A percentile compares a stretch with the other conserved stretches of the same genome.
Evolutionary conservation across 306 rosid genomes (phyloP).

Genomic region (Prunus campanulata): DNA sequence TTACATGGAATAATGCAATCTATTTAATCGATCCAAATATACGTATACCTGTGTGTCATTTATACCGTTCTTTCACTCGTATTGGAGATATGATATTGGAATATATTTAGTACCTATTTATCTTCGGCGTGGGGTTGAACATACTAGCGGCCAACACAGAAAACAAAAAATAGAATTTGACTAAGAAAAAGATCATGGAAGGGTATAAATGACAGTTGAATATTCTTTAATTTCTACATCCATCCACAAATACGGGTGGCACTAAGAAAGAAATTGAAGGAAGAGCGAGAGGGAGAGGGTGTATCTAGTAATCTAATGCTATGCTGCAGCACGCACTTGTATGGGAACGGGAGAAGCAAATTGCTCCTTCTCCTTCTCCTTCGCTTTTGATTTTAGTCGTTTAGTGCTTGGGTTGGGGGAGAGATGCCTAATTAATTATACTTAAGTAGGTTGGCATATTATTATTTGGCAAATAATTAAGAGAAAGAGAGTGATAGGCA

Average conservation of each 20-base stretch:
- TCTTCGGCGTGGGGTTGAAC: too few relatives aligned
- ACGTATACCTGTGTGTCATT: not conserved
- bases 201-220: too few relatives aligned
- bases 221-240: too few relatives aligned
- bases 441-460: not conserved
- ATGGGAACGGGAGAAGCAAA: constrained; percentile 7
- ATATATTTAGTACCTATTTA: too few relatives aligned
- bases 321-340: constrained; percentile 26
- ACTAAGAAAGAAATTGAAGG: too few relatives aligned
- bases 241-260: too few relatives aligned
- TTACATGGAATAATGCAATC: not conserved
- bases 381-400: constrained; percentile 18
- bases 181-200: too few relatives aligned
- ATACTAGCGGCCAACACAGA: not conserved
- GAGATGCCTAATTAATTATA: constrained; percentile 7
- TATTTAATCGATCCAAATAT: not conserved
- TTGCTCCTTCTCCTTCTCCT: not conserved
- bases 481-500: constrained; percentile 2
- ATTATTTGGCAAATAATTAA: too few relatives aligned
- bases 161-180: not conserved
- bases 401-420: constrained; percentile 12
- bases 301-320: not conserved
- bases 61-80: not conserved
- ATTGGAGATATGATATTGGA: not conserved
- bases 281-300: too few relatives aligned